Percentiles rank a stretch among this genome's conserved stretches.
These are phyloP conservation scores for Annulohypoxylon bovei DNA, from an alignment of 495 filamentous ascomycete genomes.

Conservation along the genomic window DNA sequence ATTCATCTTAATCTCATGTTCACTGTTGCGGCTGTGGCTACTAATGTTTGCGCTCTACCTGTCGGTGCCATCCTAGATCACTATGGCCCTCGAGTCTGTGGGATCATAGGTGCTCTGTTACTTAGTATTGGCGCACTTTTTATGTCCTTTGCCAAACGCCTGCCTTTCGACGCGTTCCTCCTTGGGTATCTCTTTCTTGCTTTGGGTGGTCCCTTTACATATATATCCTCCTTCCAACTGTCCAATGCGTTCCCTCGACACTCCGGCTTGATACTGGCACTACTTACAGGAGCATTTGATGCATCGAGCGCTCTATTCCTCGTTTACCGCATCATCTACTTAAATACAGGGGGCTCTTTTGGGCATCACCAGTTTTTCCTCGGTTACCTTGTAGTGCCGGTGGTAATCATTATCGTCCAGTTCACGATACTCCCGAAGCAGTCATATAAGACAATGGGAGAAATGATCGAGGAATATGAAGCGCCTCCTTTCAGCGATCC, in stretches of 20 bases:
- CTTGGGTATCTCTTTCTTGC: constrained; percentile 84
- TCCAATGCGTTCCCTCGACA: constrained; percentile 89
- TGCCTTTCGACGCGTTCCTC: constrained; percentile 77
- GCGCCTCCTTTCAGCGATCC: constrained; percentile 28
- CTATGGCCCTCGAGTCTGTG: constrained; percentile 81
- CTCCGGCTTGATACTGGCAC: constrained; percentile 84
- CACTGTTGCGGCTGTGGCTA: constrained; percentile 87
- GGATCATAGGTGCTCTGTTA: constrained; percentile 75
- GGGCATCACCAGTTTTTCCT: constrained; percentile 78
- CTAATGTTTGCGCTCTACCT: constrained; percentile 80
- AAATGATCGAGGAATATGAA: constrained; percentile 79
- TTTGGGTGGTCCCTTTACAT: constrained; percentile 87
- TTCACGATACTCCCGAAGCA: constrained; percentile 77
- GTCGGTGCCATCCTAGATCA: constrained; percentile 87
- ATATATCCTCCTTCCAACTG: constrained; percentile 92
- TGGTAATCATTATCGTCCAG: constrained; percentile 74
- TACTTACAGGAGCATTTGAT: constrained; percentile 90
- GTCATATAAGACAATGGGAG: constrained; percentile 90
- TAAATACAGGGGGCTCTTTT: constrained; percentile 68
- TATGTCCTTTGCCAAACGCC: constrained; percentile 73
- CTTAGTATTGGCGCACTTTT: constrained; percentile 74
- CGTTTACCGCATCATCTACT: constrained; percentile 80
- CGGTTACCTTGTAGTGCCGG: constrained; percentile 77
- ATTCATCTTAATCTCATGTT: constrained; percentile 93
- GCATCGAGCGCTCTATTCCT: constrained; percentile 89